These are phyloP conservation scores for Chenopodium album DNA, from an alignment of 148 eudicot species.

Conservation along the genomic window DNA sequence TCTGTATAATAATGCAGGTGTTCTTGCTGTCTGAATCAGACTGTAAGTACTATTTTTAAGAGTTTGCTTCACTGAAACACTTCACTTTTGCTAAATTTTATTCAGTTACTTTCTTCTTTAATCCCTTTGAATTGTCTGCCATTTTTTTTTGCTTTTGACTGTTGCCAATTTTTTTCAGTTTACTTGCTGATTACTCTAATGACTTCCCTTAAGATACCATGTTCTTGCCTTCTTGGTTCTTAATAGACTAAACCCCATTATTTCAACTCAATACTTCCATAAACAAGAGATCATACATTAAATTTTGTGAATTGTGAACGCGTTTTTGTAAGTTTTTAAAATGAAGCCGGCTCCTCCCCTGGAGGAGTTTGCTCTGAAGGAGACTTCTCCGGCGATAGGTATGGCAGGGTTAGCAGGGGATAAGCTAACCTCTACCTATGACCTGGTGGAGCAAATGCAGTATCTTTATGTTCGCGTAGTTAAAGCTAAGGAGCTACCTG, in stretches of 20 bases:
- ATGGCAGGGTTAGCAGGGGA: constrained; percentile 56
- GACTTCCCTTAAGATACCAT: neutral
- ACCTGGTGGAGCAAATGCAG: constrained; percentile 85
- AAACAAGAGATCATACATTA: neutral
- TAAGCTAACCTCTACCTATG: constrained; percentile 65
- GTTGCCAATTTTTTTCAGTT: constrained; percentile 18
- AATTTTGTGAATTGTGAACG: neutral
- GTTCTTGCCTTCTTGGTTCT: neutral
- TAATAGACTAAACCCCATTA: neutral
- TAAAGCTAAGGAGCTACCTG: constrained; percentile 61
- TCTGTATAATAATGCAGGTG: constrained; percentile 26
- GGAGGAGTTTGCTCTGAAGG: constrained; percentile 64
- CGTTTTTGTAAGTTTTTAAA: neutral
- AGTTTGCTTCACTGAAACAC: constrained; percentile 31
- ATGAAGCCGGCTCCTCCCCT: constrained; percentile 39
- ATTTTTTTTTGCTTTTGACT: constrained; percentile 25
- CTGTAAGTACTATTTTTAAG: constrained; percentile 18
- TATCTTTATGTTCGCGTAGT: constrained; percentile 72
- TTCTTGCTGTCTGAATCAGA: constrained; percentile 10
- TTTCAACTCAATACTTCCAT: neutral
- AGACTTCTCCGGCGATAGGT: constrained; percentile 63
- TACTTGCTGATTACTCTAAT: constrained; percentile 1
- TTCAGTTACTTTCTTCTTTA: constrained; percentile 19
- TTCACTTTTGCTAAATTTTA: constrained; percentile 15
- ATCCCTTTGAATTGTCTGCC: constrained; percentile 11